phyloP scores from a whole-genome alignment of 345 rosid species.

The Citropsis articulata region DNA sequence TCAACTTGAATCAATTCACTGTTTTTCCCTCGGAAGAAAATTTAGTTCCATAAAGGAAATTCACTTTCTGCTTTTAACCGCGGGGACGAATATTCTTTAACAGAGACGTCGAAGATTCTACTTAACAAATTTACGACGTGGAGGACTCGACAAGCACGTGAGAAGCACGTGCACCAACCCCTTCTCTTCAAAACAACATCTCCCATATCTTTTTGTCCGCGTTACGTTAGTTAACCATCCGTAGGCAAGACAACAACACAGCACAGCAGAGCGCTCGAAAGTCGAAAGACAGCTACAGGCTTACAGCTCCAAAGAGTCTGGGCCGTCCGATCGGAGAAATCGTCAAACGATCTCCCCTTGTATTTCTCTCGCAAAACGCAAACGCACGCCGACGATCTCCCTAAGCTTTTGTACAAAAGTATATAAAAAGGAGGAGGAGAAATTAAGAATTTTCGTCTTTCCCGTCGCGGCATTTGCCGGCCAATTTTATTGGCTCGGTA shows the following conservation, averaged over 20 bases:
- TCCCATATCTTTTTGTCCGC: neutral
- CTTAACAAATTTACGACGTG: too few relatives aligned
- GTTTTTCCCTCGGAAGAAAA: neutral
- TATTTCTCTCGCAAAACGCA: neutral
- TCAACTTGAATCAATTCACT: neutral
- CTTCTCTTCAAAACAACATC: neutral
- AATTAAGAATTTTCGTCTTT: neutral
- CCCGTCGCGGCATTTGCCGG: neutral
- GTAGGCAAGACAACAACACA: too few relatives aligned
- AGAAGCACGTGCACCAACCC: neutral
- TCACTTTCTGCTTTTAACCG: neutral
- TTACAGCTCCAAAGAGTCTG: neutral
- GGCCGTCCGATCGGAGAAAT: neutral
- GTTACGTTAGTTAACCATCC: too few relatives aligned
- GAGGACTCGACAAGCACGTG: neutral
- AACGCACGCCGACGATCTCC: neutral
- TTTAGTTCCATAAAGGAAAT: neutral
- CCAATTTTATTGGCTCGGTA: neutral
- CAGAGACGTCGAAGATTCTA: neutral
- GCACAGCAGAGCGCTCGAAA: neutral
- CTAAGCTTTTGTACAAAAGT: too few relatives aligned
- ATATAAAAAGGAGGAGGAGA: neutral
- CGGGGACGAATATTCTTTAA: neutral
- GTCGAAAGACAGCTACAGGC: neutral
- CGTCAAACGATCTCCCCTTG: neutral